A percentile compares a stretch with the other conserved stretches of the same genome.
phyloP scores from a whole-genome alignment of 306 rosid species.

The Cotoneaster glaucophyllus region DNA sequence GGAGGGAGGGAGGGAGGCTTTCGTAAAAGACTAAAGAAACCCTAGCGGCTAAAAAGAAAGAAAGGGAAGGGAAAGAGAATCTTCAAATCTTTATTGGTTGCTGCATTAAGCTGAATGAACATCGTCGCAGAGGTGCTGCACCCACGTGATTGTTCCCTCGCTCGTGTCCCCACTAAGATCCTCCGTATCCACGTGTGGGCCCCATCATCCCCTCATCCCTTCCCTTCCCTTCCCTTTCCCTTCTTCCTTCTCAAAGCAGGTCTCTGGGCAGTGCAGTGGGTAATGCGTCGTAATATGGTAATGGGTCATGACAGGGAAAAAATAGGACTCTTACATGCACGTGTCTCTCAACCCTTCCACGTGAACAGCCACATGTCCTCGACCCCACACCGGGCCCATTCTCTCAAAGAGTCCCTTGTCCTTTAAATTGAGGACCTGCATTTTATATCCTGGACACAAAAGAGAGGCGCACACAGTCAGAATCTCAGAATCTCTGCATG shows the following conservation, averaged over 20 bases:
- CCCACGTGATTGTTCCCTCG: slow-evolving; percentile 53
- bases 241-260: neutral
- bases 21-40: neutral
- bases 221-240: neutral
- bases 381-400: neutral
- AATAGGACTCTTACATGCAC: slow-evolving; percentile 16
- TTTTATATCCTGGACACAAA: slow-evolving; percentile 32
- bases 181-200: slow-evolving; percentile 66
- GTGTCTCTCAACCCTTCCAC: slow-evolving; percentile 37
- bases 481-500: slow-evolving; percentile 8
- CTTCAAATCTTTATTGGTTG: slow-evolving; percentile 13
- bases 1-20: neutral
- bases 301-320: neutral
- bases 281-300: neutral
- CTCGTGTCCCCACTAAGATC: slow-evolving; percentile 64
- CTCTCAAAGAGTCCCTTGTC: slow-evolving; percentile 9
- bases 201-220: slow-evolving; percentile 19
- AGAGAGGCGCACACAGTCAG: slow-evolving; percentile 3
- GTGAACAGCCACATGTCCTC: slow-evolving; percentile 38
- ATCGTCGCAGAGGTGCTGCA: slow-evolving; percentile 25
- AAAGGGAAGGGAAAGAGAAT: neutral
- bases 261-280: neutral
- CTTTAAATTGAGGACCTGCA: slow-evolving; percentile 56
- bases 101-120: neutral
- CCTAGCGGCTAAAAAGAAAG: neutral